Conservation (phyloP, 2,329 filamentous ascomycete species). For the Phyllosticta capitalensis region DNA sequence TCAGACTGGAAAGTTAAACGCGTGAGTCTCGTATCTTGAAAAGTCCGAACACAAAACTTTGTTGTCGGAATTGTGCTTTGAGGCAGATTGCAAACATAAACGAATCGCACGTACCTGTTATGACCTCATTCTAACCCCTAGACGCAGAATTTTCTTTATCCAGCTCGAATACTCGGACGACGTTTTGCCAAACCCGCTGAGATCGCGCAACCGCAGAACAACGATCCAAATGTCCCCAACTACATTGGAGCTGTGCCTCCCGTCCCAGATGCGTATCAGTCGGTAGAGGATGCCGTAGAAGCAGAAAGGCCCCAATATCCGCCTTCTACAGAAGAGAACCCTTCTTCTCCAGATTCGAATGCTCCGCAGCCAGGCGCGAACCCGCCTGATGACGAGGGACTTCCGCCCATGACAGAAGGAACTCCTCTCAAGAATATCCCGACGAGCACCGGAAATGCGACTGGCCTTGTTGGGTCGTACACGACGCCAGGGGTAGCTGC, state of each 20-base stretch:
- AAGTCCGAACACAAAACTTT: not conserved
- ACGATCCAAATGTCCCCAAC: not conserved
- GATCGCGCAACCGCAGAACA: not conserved
- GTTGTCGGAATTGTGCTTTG: not conserved
- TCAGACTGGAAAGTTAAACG: not conserved
- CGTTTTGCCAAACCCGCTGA: not conserved
- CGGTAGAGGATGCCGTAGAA: not conserved
- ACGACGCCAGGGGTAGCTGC: not conserved
- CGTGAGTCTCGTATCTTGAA: not conserved
- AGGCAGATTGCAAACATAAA: not conserved
- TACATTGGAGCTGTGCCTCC: not conserved
- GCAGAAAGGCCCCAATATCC: not conserved
- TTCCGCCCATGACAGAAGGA: not conserved
- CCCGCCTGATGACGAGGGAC: not conserved
- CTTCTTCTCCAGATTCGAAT: not conserved
- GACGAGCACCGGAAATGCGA: not conserved
- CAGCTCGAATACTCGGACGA: not conserved
- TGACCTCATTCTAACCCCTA: not conserved
- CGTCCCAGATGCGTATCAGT: not conserved
- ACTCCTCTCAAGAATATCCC: not conserved
- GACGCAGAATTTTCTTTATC: not conserved
- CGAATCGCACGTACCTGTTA: not conserved
- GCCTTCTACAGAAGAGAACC: not conserved
- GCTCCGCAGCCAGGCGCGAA: not conserved
- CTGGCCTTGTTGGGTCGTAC: not conserved